phyloP scores from a whole-genome alignment of 306 rosid species.

The Pyrus bretschneideri region DNA sequence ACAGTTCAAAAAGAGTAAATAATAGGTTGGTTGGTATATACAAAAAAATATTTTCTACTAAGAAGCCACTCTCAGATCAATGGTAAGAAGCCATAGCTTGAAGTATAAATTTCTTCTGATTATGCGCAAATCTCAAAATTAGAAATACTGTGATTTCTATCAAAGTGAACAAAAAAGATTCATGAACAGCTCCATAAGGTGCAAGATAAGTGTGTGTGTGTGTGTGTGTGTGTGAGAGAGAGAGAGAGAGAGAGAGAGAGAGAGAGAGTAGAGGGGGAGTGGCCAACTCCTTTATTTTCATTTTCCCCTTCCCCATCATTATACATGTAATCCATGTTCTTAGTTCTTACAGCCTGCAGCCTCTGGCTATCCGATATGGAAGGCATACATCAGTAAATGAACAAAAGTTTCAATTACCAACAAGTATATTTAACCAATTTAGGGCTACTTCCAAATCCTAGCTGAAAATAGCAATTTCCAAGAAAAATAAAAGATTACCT shows the following conservation, averaged over 20 bases:
- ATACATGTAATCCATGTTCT: background rate
- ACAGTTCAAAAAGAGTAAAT: slow-evolving; percentile 4
- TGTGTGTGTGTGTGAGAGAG: no score
- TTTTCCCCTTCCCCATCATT: background rate
- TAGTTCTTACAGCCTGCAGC: background rate
- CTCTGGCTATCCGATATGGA: background rate
- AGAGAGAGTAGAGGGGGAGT: background rate
- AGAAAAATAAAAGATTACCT: slow-evolving; percentile 31
- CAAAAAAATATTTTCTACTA: background rate
- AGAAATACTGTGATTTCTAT: background rate
- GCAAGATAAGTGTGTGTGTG: background rate
- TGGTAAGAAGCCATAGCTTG: background rate
- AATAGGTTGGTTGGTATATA: background rate
- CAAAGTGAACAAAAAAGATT: background rate
- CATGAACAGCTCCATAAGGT: background rate
- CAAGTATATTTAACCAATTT: background rate
- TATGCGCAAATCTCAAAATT: background rate
- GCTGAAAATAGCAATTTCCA: background rate
- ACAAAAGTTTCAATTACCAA: background rate
- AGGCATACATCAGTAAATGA: background rate
- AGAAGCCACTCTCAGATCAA: background rate
- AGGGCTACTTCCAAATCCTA: background rate
- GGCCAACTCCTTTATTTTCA: background rate
- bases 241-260: background rate
- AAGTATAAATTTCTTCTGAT: background rate